Percentiles rank a stretch among this genome's conserved stretches.
These are phyloP conservation scores for Lachnellula hyalina DNA, from an alignment of 2,329 filamentous ascomycete species.

Conservation along the genomic window DNA sequence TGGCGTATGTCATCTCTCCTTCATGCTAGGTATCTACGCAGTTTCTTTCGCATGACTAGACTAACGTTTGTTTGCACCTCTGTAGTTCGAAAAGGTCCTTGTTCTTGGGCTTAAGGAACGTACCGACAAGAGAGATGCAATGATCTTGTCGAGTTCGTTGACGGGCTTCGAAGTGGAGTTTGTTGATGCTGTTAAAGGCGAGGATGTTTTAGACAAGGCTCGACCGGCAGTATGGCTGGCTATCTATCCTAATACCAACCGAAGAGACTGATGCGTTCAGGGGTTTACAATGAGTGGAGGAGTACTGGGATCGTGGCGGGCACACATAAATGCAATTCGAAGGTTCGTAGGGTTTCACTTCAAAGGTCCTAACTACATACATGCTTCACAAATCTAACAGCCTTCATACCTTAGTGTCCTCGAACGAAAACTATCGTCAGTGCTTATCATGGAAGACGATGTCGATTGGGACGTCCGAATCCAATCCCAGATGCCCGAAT, in stretches of 20 bases:
- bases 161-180: constrained; percentile 40
- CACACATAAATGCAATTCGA: constrained; percentile 36
- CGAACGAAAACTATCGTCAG: constrained; percentile 31
- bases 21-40: not conserved
- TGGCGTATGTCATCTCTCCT: not conserved
- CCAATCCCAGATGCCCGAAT: constrained; percentile 15
- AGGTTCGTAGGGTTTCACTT: constrained; percentile 11
- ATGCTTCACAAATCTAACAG: not conserved
- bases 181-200: constrained; percentile 38
- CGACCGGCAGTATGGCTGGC: constrained; percentile 30
- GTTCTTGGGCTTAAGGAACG: constrained; percentile 42
- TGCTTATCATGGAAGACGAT: constrained; percentile 41
- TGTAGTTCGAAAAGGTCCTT: constrained; percentile 40
- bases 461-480: constrained; percentile 39
- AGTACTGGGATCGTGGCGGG: constrained; percentile 38
- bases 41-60: not conserved
- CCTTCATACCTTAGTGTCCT: constrained; percentile 26
- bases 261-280: not conserved
- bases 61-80: not conserved
- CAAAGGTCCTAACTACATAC: too few relatives aligned
- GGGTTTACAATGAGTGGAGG: constrained; percentile 1
- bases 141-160: constrained; percentile 38
- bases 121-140: constrained; percentile 44
- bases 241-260: not conserved
- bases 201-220: constrained; percentile 37